phyloP scores from a whole-genome alignment of 2,329 filamentous ascomycete genomes.

The Pseudogymnoascus sp. region DNA sequence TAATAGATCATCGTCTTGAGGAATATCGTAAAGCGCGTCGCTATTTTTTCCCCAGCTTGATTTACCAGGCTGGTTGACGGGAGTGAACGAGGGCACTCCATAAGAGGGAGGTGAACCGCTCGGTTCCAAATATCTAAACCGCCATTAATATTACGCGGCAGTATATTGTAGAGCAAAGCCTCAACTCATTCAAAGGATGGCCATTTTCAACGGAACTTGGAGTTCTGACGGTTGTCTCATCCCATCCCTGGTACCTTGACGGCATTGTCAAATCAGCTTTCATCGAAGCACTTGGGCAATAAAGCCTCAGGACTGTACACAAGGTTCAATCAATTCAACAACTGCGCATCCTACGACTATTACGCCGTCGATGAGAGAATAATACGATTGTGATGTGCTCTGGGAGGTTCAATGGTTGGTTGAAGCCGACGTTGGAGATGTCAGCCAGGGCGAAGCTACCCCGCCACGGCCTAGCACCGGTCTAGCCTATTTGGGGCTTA shows the following conservation, averaged over 20 bases:
- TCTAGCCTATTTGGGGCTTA: constrained; percentile 1
- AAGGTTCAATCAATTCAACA: background rate
- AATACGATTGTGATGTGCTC: background rate
- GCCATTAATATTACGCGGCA: background rate
- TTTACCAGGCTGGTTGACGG: constrained; percentile 15
- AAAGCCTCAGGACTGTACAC: background rate
- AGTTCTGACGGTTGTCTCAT: background rate
- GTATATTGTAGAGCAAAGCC: background rate
- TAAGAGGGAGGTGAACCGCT: background rate
- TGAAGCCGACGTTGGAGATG: background rate
- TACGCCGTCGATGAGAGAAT: background rate
- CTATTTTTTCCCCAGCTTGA: constrained; percentile 9
- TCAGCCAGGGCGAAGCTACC: background rate
- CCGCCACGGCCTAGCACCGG: background rate
- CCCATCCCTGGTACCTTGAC: background rate
- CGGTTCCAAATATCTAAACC: background rate
- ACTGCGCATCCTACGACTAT: background rate
- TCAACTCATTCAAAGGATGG: background rate
- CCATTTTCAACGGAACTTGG: background rate
- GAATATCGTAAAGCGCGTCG: constrained; percentile 14
- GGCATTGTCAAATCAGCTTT: background rate
- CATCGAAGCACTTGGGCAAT: background rate
- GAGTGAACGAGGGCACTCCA: background rate
- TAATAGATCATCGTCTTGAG: constrained; percentile 7
- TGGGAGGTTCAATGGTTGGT: background rate